Conservation (phyloP, 2,329 filamentous ascomycete genomes). For the Ophiostoma angusticollis region DNA sequence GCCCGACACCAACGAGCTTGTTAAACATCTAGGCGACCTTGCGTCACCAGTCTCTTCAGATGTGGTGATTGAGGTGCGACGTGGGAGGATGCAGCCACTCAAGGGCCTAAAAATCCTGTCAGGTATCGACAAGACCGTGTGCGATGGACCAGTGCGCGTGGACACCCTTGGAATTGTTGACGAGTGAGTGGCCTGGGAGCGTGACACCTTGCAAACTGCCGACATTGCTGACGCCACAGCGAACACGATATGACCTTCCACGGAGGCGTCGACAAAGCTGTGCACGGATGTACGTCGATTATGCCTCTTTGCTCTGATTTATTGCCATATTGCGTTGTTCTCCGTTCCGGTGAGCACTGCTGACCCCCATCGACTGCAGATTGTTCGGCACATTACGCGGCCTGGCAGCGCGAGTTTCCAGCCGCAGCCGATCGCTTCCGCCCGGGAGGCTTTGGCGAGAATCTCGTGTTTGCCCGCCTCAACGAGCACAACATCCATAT, state of each 20-base stretch:
- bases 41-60: slow-evolving; percentile 32
- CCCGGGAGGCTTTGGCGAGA: slow-evolving; percentile 52
- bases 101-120: slow-evolving; percentile 36
- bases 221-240: slow-evolving; percentile 3
- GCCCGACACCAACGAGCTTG: too few species aligned
- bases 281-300: slow-evolving; percentile 38
- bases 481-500: slow-evolving; percentile 55
- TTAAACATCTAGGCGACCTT: too few species aligned
- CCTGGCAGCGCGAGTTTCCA: slow-evolving; percentile 42
- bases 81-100: slow-evolving; percentile 42
- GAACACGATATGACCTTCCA: slow-evolving; percentile 51
- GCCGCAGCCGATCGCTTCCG: slow-evolving; percentile 36
- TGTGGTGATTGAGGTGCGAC: slow-evolving; percentile 42
- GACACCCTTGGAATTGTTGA: slow-evolving; percentile 37
- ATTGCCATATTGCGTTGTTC: too few species aligned
- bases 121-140: slow-evolving; percentile 42
- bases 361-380: slow-evolving; percentile 26
- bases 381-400: slow-evolving; percentile 44
- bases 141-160: slow-evolving; percentile 32
- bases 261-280: slow-evolving; percentile 49
- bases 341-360: too few species aligned
- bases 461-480: slow-evolving; percentile 43
- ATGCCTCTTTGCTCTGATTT: not conserved
- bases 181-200: slow-evolving; percentile 23
- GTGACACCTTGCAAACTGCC: not conserved